Evolutionary conservation across 208 protist genomes (phyloP), one percentile per base, ranked within the genome.

Genomic region (Leishmania mexicana): DNA sequence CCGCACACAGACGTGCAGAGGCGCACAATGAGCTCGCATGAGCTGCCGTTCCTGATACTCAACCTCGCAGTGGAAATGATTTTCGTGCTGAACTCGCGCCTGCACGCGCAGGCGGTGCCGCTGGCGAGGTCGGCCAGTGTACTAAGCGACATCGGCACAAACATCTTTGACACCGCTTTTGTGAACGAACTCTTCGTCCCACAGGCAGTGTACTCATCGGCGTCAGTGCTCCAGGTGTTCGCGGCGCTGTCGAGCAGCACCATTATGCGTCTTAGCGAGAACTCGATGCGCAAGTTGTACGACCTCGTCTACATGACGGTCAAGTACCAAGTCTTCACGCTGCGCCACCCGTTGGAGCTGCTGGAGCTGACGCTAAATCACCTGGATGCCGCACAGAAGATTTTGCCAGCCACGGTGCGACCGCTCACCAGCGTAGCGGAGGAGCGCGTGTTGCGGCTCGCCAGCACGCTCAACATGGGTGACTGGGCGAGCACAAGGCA

Each of bases 11-110:
- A 67, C 10, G 8, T 24, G 31, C n/a, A 17, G 60, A 19, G 10
- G 40, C 60, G 51, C 74, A 82, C 17, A 1, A 98, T 98, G 96
- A 86, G 89, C 13, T 47, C 81, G 19, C 80, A 90, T 88, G 86
- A 84, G 31, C 90, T 98, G 90, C 91, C 94, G 1, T 98, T 98
- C 87, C 81, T 98, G n/a, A 86, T 98, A 17, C 85, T 98, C 80
- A 98, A 98, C 81, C 90, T 96, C 75, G 95, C 95, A 3, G 90
- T 90, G n/a, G 97, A 99, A 87, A 98, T 98, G 96, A 85, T 98
- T 13, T 99, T 96, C 71, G 95, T 99, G 31, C 83, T 99, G 15
- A 68, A 98, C 73, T 90, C 94, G 49, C 93, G 98, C 11, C 90
- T 99, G 42, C 72, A 87, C 1, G 95, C 94, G 2, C 98, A 99